These are phyloP conservation scores for Tilletia walkeri DNA, from an alignment of 1,284 basidiomycete genomes.

Conservation along the genomic window DNA sequence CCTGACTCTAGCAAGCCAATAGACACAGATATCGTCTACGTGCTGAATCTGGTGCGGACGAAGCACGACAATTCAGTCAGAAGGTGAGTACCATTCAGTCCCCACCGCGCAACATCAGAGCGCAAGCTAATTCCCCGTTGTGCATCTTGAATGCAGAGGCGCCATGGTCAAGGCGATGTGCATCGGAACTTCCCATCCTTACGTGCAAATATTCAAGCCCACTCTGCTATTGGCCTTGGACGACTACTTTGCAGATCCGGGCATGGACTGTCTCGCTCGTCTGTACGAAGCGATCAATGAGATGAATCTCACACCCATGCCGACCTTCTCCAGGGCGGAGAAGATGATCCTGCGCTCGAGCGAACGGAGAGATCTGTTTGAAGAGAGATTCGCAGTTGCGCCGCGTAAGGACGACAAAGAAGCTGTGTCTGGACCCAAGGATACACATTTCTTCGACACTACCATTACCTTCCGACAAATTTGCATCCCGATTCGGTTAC, in stretches of 20 bases:
- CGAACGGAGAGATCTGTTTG: conserved; percentile 86
- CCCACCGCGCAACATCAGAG: too few relatives aligned
- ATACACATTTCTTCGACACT: conserved; percentile 91
- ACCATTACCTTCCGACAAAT: conserved; percentile 66
- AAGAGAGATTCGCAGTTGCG: conserved; percentile 63
- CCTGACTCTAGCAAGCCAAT: background rate
- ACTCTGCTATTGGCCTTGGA: conserved; percentile 89
- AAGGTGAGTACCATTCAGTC: conserved; percentile 62
- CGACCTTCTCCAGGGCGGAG: conserved; percentile 74
- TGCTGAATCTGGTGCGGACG: conserved; percentile 90
- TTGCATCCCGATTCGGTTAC: conserved; percentile 38
- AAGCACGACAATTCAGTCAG: conserved; percentile 85
- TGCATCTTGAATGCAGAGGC: conserved; percentile 64
- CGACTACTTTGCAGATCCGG: conserved; percentile 85
- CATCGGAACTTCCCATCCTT: conserved; percentile 90
- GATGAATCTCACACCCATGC: conserved; percentile 79
- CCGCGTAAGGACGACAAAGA: background rate
- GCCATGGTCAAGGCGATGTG: conserved; percentile 94
- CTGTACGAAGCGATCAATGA: conserved; percentile 90
- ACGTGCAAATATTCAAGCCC: conserved; percentile 98
- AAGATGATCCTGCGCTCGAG: conserved; percentile 83
- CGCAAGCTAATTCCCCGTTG: too few relatives aligned
- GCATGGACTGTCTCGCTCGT: conserved; percentile 78
- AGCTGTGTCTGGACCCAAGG: conserved; percentile 57
- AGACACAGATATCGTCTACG: conserved; percentile 62